Evolutionary conservation across 331 rosid species (phyloP).

Genomic region (Saraca asoca): DNA sequence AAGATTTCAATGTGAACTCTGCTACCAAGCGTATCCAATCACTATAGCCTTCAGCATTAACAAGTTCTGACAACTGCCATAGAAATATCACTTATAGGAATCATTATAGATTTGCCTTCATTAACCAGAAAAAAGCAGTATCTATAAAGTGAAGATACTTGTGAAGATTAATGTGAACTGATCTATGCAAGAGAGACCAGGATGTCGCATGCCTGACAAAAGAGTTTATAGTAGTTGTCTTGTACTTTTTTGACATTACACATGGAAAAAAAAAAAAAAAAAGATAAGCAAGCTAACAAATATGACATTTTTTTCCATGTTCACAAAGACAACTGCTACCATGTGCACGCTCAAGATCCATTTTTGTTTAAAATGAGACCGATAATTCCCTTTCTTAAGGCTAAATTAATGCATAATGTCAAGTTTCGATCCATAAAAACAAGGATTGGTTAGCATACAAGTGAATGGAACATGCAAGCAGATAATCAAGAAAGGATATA

Average conservation of each 20-base stretch:
- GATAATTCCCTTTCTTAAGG: neutral
- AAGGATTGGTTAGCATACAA: too few species aligned
- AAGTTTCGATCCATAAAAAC: too few species aligned
- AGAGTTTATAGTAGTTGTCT: too few species aligned
- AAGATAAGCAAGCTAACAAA: too few species aligned
- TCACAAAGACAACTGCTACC: neutral
- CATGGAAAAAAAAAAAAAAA: too few species aligned
- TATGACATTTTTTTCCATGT: too few species aligned
- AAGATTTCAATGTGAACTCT: conserved; percentile 87
- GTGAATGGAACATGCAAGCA: neutral
- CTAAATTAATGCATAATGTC: neutral
- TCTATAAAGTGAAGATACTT: too few species aligned
- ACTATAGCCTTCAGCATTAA: conserved; percentile 85
- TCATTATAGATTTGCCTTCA: conserved; percentile 25
- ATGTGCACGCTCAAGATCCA: neutral
- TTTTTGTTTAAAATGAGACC: neutral
- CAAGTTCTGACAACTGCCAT: conserved; percentile 84
- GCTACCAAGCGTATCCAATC: conserved; percentile 95
- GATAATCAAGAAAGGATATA: neutral
- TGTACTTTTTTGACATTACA: too few species aligned
- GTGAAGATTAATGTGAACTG: too few species aligned
- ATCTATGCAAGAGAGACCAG: too few species aligned
- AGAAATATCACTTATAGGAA: neutral
- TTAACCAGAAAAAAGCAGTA: conserved; percentile 2
- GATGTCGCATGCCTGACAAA: too few species aligned